Conservation (phyloP, 2,329 filamentous ascomycete genomes). For the Clonostachys sp. region DNA sequence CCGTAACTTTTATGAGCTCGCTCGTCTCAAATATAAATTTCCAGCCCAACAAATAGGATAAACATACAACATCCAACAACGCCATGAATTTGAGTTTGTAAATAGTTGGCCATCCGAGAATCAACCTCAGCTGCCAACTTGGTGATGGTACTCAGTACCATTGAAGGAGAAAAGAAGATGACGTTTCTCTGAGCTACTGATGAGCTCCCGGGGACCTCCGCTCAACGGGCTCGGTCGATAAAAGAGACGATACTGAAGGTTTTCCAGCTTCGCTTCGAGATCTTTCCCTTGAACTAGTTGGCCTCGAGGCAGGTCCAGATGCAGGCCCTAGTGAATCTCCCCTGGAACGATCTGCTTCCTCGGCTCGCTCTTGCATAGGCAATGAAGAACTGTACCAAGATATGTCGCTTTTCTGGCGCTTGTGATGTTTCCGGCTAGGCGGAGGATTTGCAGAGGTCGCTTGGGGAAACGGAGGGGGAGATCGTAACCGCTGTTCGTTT, state of each 20-base stretch:
- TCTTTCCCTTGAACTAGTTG: slow-evolving; percentile 13
- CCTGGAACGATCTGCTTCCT: slow-evolving; percentile 11
- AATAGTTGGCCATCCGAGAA: too few relatives aligned
- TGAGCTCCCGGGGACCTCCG: neutral
- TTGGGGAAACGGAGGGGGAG: slow-evolving; percentile 21
- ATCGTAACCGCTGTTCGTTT: slow-evolving; percentile 21
- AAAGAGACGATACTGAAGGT: slow-evolving; percentile 25
- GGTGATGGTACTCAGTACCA: too few relatives aligned
- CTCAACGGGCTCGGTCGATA: slow-evolving; percentile 12
- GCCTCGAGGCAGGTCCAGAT: neutral
- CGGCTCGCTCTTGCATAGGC: slow-evolving; percentile 9
- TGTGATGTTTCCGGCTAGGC: slow-evolving; percentile 19
- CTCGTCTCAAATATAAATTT: neutral
- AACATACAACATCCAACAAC: too few relatives aligned
- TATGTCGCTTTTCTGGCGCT: slow-evolving; percentile 29
- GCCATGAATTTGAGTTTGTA: too few relatives aligned
- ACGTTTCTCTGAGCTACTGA: too few relatives aligned
- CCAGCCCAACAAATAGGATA: too few relatives aligned
- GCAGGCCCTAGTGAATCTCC: slow-evolving; percentile 3
- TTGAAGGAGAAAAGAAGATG: too few relatives aligned
- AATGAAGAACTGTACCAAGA: slow-evolving; percentile 22
- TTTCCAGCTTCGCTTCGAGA: slow-evolving; percentile 19
- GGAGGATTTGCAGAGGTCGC: slow-evolving; percentile 13
- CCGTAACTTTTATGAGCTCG: neutral
- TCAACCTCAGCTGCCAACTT: too few relatives aligned